Conservation (phyloP, 441 rosid genomes). For the Breynia disticha region DNA sequence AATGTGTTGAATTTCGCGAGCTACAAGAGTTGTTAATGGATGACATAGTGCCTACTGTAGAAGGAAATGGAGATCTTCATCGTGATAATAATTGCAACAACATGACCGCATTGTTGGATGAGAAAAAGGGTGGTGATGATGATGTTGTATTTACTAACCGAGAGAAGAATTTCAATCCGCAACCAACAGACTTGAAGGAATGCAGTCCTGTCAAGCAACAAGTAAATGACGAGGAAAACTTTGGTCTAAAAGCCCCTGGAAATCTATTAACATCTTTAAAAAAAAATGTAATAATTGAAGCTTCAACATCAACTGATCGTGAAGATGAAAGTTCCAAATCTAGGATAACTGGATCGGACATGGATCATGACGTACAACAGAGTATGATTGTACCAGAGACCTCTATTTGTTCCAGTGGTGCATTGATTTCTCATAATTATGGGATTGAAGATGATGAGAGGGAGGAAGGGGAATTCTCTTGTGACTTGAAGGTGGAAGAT, state of each 20-base stretch:
- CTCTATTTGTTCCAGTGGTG: conserved; percentile 6
- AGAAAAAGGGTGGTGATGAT: conserved; percentile 20
- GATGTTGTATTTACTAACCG: conserved; percentile 17
- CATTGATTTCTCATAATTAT: too few species aligned
- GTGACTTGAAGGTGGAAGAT: conserved; percentile 20
- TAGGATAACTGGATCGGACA: conserved; percentile 16
- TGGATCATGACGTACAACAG: conserved; percentile 21
- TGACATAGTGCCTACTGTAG: conserved; percentile 37
- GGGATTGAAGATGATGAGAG: conserved; percentile 33
- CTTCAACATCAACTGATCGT: conserved; percentile 16
- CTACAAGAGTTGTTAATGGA: conserved; percentile 32
- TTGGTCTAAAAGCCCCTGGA: conserved; percentile 17
- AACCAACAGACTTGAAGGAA: conserved; percentile 18
- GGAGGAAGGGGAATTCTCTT: conserved; percentile 71
- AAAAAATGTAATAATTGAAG: conserved; percentile 14
- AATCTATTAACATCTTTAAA: conserved; percentile 11
- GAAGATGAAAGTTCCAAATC: conserved; percentile 9
- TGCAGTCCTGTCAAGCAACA: conserved; percentile 10
- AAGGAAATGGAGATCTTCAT: conserved; percentile 27
- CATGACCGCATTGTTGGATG: conserved; percentile 10
- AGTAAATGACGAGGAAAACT: conserved; percentile 20
- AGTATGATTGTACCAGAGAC: conserved; percentile 24
- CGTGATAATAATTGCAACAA: conserved; percentile 20
- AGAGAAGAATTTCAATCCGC: conserved; percentile 21
- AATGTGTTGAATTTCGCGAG: conserved; percentile 13